Conservation (phyloP, 768 basidiomycete genomes). For the Tricholoma matsutake region DNA sequence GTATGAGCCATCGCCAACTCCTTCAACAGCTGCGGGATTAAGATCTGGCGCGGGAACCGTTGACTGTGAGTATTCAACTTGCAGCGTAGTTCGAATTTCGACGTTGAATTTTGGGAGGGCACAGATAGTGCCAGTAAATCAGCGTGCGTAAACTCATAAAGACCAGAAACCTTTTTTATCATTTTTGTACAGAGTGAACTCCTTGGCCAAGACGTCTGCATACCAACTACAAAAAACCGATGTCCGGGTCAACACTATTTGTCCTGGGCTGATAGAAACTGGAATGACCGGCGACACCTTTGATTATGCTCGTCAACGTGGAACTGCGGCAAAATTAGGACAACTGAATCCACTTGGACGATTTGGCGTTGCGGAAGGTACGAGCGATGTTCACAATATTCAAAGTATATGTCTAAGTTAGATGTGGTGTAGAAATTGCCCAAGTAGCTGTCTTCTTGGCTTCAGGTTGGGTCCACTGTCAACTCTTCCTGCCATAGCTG, state of each 20-base stretch:
- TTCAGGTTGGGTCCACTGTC: conserved; percentile 53
- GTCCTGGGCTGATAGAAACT: conserved; percentile 92
- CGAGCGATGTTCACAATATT: conserved; percentile 11
- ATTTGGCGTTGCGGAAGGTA: conserved; percentile 80
- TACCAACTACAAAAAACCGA: conserved; percentile 80
- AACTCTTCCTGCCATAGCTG: background rate
- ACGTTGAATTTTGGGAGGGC: conserved; percentile 1
- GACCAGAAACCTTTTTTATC: background rate
- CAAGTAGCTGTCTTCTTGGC: conserved; percentile 83
- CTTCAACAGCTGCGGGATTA: conserved; percentile 66
- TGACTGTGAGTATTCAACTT: conserved; percentile 59
- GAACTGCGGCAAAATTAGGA: conserved; percentile 74
- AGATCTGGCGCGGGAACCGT: conserved; percentile 78
- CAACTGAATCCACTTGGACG: conserved; percentile 82
- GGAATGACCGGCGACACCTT: conserved; percentile 85
- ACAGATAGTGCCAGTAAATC: conserved; percentile 91
- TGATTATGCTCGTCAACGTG: conserved; percentile 70
- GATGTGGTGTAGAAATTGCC: conserved; percentile 68
- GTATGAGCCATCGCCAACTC: conserved; percentile 1
- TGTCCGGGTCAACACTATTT: conserved; percentile 86
- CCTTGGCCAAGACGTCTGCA: conserved; percentile 77
- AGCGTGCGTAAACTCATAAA: conserved; percentile 52
- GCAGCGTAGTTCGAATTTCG: background rate
- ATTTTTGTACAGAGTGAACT: conserved; percentile 65
- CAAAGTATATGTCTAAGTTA: background rate